A percentile compares a stretch with the other conserved stretches of the same genome.
These are phyloP conservation scores for Pelargonium citronellum DNA, from an alignment of 441 rosid species.

Conservation along the genomic window DNA sequence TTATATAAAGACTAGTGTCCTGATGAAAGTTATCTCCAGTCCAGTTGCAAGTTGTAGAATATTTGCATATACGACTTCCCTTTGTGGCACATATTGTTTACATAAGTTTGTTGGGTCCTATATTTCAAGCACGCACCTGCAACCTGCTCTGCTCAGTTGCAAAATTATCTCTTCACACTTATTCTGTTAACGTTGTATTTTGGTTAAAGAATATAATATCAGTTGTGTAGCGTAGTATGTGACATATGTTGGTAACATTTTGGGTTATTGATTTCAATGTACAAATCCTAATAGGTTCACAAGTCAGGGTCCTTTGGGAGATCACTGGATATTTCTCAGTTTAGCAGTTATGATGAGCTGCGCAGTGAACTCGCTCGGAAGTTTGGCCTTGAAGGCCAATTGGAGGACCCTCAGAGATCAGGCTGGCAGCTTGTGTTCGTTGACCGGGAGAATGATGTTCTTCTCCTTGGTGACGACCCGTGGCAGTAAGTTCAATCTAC, in stretches of 20 bases:
- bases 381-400: constrained; percentile 96
- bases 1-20: too few relatives aligned
- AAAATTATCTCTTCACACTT: too few relatives aligned
- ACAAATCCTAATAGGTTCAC: constrained; percentile 46
- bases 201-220: background rate
- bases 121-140: too few relatives aligned
- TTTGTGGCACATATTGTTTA: too few relatives aligned
- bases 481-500: constrained; percentile 70
- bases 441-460: constrained; percentile 97
- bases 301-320: constrained; percentile 92
- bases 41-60: too few relatives aligned
- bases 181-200: too few relatives aligned
- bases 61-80: too few relatives aligned
- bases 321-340: constrained; percentile 80
- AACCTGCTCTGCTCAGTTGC: too few relatives aligned
- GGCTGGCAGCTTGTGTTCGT: constrained; percentile 99
- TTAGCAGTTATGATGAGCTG: constrained; percentile 97
- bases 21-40: too few relatives aligned
- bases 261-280: background rate
- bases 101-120: too few relatives aligned
- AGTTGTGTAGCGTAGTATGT: constrained; percentile 13
- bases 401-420: constrained; percentile 99
- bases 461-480: constrained; percentile 99
- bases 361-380: constrained; percentile 84
- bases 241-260: too few relatives aligned